Evolutionary conservation across 495 filamentous ascomycete genomes (phyloP).

Genomic region (Barbatosphaeria neglecta): DNA sequence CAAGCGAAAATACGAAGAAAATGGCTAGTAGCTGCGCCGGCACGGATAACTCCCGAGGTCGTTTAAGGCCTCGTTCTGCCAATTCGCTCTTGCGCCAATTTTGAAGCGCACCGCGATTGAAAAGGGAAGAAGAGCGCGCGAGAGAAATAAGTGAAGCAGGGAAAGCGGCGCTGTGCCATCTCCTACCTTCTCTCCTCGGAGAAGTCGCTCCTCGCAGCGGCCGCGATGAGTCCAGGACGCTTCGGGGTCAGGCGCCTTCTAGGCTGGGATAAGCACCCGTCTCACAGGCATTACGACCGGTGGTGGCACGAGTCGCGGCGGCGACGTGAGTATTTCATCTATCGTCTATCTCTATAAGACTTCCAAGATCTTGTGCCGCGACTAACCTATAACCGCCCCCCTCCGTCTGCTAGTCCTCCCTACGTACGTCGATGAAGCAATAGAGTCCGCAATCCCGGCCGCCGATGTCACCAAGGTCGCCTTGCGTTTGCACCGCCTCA

Average conservation of each 20-base stretch:
- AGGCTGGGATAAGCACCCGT: constrained; percentile 29
- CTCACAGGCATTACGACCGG: constrained; percentile 19
- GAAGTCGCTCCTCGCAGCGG: too few relatives aligned
- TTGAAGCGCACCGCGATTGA: too few relatives aligned
- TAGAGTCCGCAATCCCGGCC: constrained; percentile 52
- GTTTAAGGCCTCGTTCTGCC: too few relatives aligned
- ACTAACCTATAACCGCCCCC: constrained; percentile 5
- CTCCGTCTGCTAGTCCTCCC: constrained; percentile 45
- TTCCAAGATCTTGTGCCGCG: constrained; percentile 8
- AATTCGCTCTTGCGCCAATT: too few relatives aligned
- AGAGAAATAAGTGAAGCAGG: too few relatives aligned
- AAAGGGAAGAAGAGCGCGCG: too few relatives aligned
- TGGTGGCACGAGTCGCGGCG: constrained; percentile 26
- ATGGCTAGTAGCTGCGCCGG: too few relatives aligned
- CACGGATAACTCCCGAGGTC: too few relatives aligned
- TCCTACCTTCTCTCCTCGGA: too few relatives aligned
- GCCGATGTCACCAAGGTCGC: constrained; percentile 76
- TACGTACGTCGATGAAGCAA: constrained; percentile 35
- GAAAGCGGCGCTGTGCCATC: too few relatives aligned
- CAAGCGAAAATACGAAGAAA: neutral
- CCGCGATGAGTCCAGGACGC: too few relatives aligned
- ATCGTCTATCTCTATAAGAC: neutral
- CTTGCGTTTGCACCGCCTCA: constrained; percentile 78
- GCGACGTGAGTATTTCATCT: constrained; percentile 16
- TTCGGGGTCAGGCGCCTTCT: constrained; percentile 17